Conservation (phyloP, 148 eudicot species). For the Amaranthus cruentus region DNA sequence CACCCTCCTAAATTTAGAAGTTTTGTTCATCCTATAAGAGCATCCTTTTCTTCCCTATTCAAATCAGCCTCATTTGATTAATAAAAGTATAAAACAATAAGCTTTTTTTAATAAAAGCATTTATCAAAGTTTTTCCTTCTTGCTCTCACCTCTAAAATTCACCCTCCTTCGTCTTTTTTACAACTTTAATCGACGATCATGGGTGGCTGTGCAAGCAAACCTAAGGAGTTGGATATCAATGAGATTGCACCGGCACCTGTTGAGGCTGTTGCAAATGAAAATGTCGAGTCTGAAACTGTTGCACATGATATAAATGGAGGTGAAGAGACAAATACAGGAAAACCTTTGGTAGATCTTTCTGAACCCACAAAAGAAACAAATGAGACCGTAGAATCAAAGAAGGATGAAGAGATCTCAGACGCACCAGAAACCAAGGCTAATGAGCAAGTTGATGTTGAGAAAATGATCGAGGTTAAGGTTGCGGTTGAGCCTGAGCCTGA, state of each 20-base stretch:
- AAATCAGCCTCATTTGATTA: slow-evolving; percentile 23
- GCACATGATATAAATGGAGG: slow-evolving; percentile 47
- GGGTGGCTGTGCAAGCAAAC: slow-evolving; percentile 87
- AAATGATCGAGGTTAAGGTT: neutral
- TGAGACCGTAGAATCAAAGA: slow-evolving; percentile 18
- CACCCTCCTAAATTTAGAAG: slow-evolving; percentile 16
- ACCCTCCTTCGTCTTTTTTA: slow-evolving; percentile 24
- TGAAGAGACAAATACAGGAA: slow-evolving; percentile 44
- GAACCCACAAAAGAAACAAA: slow-evolving; percentile 28
- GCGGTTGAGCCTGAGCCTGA: slow-evolving; percentile 25
- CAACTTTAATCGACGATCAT: slow-evolving; percentile 33
- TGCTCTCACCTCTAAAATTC: slow-evolving; percentile 24
- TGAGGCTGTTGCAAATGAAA: slow-evolving; percentile 30
- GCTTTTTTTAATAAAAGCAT: neutral
- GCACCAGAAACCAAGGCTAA: slow-evolving; percentile 14
- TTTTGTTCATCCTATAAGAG: neutral
- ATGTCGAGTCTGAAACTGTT: slow-evolving; percentile 27
- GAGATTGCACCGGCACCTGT: slow-evolving; percentile 21
- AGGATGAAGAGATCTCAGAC: slow-evolving; percentile 16
- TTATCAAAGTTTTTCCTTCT: slow-evolving; percentile 1
- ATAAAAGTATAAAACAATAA: slow-evolving; percentile 8
- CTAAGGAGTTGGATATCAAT: slow-evolving; percentile 44
- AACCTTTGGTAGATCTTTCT: slow-evolving; percentile 37
- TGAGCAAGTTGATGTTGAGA: slow-evolving; percentile 20
- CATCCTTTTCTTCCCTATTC: neutral